Evolutionary conservation across 495 filamentous ascomycete species (phyloP).

Genomic region (Parathielavia appendiculata): DNA sequence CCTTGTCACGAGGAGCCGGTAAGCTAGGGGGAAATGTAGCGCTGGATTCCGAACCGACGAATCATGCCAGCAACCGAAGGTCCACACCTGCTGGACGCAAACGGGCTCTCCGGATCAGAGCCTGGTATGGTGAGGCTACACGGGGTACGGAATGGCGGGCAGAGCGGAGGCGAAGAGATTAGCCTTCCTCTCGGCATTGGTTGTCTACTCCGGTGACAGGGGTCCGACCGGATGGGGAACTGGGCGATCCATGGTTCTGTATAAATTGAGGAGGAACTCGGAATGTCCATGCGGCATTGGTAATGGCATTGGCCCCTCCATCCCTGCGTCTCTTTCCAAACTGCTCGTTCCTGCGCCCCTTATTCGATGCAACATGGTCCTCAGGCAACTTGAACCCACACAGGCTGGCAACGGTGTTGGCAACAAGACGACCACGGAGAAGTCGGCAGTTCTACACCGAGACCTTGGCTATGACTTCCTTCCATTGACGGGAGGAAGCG

Average conservation of each 20-base stretch:
- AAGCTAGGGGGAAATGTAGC: constrained; percentile 20
- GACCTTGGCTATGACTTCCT: constrained; percentile 29
- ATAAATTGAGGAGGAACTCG: not conserved
- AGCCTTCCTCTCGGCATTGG: constrained; percentile 15
- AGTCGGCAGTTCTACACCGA: constrained; percentile 36
- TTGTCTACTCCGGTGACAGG: constrained; percentile 2
- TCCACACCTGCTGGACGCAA: constrained; percentile 20
- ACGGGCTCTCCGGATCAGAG: constrained; percentile 9
- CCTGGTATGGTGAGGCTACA: not conserved
- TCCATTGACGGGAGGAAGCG: constrained; percentile 25
- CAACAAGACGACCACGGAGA: not conserved
- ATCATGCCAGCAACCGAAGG: constrained; percentile 30
- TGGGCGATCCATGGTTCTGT: constrained; percentile 9
- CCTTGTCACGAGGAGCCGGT: constrained; percentile 19
- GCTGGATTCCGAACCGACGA: constrained; percentile 21
- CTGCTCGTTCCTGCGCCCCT: too few relatives aligned
- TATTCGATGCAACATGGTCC: constrained; percentile 21
- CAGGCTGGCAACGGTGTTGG: not conserved
- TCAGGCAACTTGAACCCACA: constrained; percentile 16
- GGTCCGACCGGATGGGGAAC: constrained; percentile 4
- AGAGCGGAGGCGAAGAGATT: constrained; percentile 2
- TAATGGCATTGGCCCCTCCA: not conserved
- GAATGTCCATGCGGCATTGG: not conserved
- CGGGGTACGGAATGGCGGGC: not conserved
- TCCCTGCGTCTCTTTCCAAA: not conserved